Percentiles rank a stretch among this genome's conserved stretches.
Conservation (phyloP, 2,329 filamentous ascomycete species). For the Cytospora chrysosperma region DNA sequence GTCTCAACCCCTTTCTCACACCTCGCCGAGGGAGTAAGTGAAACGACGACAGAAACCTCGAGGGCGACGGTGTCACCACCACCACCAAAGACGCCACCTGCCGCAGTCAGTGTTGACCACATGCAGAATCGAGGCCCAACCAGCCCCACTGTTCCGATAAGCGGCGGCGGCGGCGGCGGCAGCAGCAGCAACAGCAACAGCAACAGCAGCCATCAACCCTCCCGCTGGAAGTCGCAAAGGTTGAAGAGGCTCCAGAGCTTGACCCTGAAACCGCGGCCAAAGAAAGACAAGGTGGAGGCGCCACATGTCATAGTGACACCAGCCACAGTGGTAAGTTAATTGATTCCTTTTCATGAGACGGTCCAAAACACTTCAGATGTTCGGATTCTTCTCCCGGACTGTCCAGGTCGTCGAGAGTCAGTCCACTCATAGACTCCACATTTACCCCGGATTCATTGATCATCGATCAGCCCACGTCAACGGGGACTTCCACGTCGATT, state of each 20-base stretch:
- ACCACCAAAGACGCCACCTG: too few relatives aligned
- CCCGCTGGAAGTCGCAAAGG: conserved; percentile 15
- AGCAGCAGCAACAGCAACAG: background rate
- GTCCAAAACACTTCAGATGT: background rate
- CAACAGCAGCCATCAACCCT: background rate
- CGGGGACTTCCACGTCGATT: conserved; percentile 16
- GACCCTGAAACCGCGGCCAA: background rate
- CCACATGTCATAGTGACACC: conserved; percentile 14
- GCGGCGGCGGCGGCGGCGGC: background rate
- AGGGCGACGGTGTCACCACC: background rate
- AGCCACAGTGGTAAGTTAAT: conserved; percentile 21
- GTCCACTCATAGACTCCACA: conserved; percentile 22
- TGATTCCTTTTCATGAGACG: background rate
- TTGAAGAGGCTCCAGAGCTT: conserved; percentile 14
- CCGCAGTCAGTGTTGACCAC: background rate
- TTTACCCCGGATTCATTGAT: conserved; percentile 24
- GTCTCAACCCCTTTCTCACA: conserved; percentile 8
- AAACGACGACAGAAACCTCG: background rate
- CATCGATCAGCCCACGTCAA: conserved; percentile 20
- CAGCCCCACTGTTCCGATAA: background rate
- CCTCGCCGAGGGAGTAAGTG: background rate
- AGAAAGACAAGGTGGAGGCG: conserved; percentile 9
- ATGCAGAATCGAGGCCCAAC: background rate
- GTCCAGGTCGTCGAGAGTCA: conserved; percentile 2
- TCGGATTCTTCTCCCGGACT: background rate